These are phyloP conservation scores for Endothia cerciana DNA, from an alignment of 2,329 filamentous ascomycete species.

Conservation along the genomic window DNA sequence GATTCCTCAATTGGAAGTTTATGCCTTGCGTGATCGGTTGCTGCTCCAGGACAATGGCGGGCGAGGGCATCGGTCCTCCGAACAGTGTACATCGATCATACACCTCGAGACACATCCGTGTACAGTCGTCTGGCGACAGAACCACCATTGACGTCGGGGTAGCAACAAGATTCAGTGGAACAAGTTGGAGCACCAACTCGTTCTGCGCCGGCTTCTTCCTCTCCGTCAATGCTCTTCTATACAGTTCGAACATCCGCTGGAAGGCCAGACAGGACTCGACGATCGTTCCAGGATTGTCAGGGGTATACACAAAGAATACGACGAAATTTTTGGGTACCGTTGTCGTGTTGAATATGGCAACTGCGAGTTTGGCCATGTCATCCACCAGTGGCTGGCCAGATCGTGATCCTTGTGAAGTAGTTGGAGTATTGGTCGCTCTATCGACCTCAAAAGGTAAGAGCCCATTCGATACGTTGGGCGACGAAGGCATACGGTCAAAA, in stretches of 20 bases:
- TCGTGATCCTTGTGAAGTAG: constrained; percentile 45
- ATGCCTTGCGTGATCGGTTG: constrained; percentile 70
- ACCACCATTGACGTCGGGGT: constrained; percentile 65
- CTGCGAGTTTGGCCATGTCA: constrained; percentile 53
- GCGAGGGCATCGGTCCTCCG: constrained; percentile 61
- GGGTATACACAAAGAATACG: constrained; percentile 75
- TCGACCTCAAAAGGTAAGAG: constrained; percentile 56
- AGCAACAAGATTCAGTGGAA: constrained; percentile 70
- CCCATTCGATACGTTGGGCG: constrained; percentile 50
- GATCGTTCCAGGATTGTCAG: constrained; percentile 62
- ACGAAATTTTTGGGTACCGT: constrained; percentile 66
- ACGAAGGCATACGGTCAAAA: constrained; percentile 56
- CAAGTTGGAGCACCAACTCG: constrained; percentile 77
- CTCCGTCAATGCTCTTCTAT: constrained; percentile 54
- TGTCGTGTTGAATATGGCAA: constrained; percentile 48
- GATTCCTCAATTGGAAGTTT: constrained; percentile 72
- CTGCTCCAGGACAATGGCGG: constrained; percentile 74
- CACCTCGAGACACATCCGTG: constrained; percentile 70
- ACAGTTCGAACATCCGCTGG: constrained; percentile 70
- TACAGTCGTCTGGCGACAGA: constrained; percentile 62
- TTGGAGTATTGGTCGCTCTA: constrained; percentile 45
- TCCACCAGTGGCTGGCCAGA: constrained; percentile 52
- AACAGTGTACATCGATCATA: constrained; percentile 74
- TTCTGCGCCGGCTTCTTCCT: constrained; percentile 53
- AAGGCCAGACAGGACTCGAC: constrained; percentile 76